These are phyloP conservation scores for Lenzites betulinus DNA, from an alignment of 768 basidiomycete genomes.

Conservation along the genomic window DNA sequence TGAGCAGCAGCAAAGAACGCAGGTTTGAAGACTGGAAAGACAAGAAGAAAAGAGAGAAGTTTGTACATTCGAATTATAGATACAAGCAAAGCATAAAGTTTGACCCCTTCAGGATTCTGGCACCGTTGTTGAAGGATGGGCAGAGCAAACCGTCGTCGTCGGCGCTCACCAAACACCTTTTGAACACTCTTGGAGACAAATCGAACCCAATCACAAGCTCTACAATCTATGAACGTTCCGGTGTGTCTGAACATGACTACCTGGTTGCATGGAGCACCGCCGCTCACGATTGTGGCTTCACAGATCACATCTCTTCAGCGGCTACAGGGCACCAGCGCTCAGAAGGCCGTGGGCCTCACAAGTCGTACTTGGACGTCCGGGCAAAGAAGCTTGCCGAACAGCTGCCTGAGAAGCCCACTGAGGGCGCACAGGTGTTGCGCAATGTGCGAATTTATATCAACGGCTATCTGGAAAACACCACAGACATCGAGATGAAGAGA, in stretches of 20 bases:
- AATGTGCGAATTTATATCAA: conserved; percentile 66
- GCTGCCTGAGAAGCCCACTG: conserved; percentile 19
- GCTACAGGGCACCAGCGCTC: conserved; percentile 46
- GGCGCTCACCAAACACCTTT: conserved; percentile 57
- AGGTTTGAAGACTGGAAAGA: conserved; percentile 32
- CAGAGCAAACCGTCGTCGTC: conserved; percentile 38
- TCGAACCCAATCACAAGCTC: conserved; percentile 83
- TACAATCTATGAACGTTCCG: conserved; percentile 60
- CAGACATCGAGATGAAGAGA: conserved; percentile 79
- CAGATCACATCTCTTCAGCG: conserved; percentile 63
- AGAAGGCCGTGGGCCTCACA: conserved; percentile 27
- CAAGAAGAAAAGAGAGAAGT: conserved; percentile 29
- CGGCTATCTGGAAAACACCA: conserved; percentile 69
- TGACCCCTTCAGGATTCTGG: conserved; percentile 29
- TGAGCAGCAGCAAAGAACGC: conserved; percentile 26
- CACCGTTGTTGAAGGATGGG: conserved; percentile 34
- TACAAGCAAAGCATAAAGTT: too few relatives aligned
- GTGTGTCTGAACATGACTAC: conserved; percentile 39
- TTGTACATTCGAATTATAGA: not conserved
- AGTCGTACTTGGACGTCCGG: conserved; percentile 26
- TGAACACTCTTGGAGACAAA: conserved; percentile 60
- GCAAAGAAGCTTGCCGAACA: conserved; percentile 32
- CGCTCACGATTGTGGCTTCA: conserved; percentile 1
- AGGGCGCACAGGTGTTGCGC: conserved; percentile 28
- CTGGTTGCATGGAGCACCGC: not conserved